Evolutionary conservation across 257 asterid species (phyloP).

Genomic region (Jacaranda copaia): DNA sequence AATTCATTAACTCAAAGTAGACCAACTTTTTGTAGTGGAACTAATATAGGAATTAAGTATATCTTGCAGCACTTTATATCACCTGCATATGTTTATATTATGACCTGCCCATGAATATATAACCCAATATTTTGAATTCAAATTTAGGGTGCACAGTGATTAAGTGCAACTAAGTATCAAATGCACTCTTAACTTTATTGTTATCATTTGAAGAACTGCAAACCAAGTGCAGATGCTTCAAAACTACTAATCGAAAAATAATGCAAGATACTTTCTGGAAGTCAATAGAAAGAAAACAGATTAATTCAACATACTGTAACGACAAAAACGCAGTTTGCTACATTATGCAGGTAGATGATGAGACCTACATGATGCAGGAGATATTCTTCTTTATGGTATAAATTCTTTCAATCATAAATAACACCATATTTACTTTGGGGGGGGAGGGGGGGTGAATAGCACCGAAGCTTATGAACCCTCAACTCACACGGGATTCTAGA

Average conservation of each 20-base stretch:
- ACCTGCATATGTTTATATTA: background rate
- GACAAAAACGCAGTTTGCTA: slow-evolving; percentile 7
- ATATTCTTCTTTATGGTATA: background rate
- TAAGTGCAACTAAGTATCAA: background rate
- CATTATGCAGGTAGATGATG: background rate
- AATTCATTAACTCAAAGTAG: background rate
- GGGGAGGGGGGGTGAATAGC: no score
- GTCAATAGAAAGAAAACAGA: background rate
- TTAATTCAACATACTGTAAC: background rate
- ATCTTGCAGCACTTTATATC: background rate
- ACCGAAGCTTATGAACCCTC: background rate
- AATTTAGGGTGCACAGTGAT: background rate
- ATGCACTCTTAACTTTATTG: background rate
- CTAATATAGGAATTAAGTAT: background rate
- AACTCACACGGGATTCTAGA: slow-evolving; percentile 2
- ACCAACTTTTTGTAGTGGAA: slow-evolving; percentile 21
- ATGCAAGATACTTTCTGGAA: background rate
- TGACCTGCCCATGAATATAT: background rate
- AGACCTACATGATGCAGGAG: background rate
- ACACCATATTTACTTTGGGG: background rate
- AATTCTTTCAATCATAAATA: slow-evolving; percentile 16
- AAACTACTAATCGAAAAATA: background rate
- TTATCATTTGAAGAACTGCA: slow-evolving; percentile 20
- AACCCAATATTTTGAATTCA: slow-evolving; percentile 6
- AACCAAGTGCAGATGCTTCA: background rate